These are phyloP conservation scores for Cronartium ribicola DNA, from an alignment of 1,284 basidiomycete genomes.

Conservation along the genomic window DNA sequence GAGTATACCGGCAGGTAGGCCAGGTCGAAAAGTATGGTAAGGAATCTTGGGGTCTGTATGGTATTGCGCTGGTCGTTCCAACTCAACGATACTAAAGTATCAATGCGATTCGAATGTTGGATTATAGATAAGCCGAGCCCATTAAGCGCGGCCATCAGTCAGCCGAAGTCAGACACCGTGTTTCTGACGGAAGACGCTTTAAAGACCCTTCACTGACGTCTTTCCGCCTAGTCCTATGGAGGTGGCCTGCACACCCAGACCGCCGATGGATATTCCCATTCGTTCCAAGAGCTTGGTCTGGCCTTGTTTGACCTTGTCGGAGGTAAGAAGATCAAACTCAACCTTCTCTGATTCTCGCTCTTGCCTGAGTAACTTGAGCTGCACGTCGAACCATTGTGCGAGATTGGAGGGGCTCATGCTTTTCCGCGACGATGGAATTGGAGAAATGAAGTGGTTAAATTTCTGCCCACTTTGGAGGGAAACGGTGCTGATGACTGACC, in stretches of 20 bases:
- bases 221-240: slow-evolving; percentile 83
- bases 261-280: slow-evolving; percentile 73
- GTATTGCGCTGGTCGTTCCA: slow-evolving; percentile 76
- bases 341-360: slow-evolving; percentile 80
- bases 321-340: slow-evolving; percentile 70
- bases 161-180: slow-evolving; percentile 10
- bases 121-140: slow-evolving; percentile 10
- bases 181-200: slow-evolving; percentile 6
- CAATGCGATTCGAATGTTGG: neutral
- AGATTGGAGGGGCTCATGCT: slow-evolving; percentile 50
- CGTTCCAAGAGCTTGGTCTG: slow-evolving; percentile 71
- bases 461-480: no score
- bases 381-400: slow-evolving; percentile 65
- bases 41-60: slow-evolving; percentile 69
- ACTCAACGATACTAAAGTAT: slow-evolving; percentile 68
- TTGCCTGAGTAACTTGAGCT: slow-evolving; percentile 63
- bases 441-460: no score
- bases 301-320: slow-evolving; percentile 64
- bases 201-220: slow-evolving; percentile 60
- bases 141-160: neutral
- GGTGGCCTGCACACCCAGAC: slow-evolving; percentile 66
- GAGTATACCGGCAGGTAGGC: slow-evolving; percentile 22
- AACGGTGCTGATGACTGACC: no score
- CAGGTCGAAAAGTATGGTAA: slow-evolving; percentile 73
- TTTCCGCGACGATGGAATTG: slow-evolving; percentile 46